These are phyloP conservation scores for Dichomitus squalens DNA, from an alignment of 1,284 basidiomycete species.

Conservation along the genomic window DNA sequence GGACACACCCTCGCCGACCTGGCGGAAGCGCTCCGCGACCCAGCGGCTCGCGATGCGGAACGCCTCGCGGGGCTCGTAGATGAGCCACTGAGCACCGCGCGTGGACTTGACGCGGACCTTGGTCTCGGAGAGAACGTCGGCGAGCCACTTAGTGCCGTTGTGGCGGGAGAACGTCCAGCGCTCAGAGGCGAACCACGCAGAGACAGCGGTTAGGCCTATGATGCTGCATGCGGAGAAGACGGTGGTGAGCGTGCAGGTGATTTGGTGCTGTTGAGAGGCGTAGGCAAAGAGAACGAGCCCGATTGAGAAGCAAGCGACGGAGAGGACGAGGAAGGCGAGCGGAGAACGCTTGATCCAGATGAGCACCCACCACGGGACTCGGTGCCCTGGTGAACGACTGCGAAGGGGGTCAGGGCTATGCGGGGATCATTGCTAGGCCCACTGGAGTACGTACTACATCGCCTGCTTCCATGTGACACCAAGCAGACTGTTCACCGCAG, in stretches of 20 bases:
- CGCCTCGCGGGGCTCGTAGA: slow-evolving; percentile 30
- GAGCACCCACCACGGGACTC: slow-evolving; percentile 80
- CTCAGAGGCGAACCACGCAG: slow-evolving; percentile 77
- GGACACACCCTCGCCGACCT: slow-evolving; percentile 24
- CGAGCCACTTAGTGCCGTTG: slow-evolving; percentile 74
- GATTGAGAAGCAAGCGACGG: slow-evolving; percentile 71
- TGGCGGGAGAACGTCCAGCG: slow-evolving; percentile 71
- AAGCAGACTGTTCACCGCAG: slow-evolving; percentile 72
- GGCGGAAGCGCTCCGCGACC: slow-evolving; percentile 21
- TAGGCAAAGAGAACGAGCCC: slow-evolving; percentile 70
- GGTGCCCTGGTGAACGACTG: slow-evolving; percentile 59
- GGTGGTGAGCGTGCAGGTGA: slow-evolving; percentile 73
- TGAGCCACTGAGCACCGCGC: slow-evolving; percentile 37
- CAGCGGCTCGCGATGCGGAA: slow-evolving; percentile 27
- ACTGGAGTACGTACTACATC: slow-evolving; percentile 64
- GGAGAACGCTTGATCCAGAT: slow-evolving; percentile 83
- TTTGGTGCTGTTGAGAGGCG: slow-evolving; percentile 57
- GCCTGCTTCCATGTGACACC: slow-evolving; percentile 78
- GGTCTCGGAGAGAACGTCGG: slow-evolving; percentile 55
- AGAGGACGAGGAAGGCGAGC: slow-evolving; percentile 71
- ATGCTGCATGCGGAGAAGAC: slow-evolving; percentile 75
- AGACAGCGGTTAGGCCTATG: slow-evolving; percentile 74
- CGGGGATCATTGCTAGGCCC: slow-evolving; percentile 15
- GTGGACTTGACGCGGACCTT: slow-evolving; percentile 36
- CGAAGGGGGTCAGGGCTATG: background rate